A percentile compares a stretch with the other conserved stretches of the same genome.
phyloP scores from a whole-genome alignment of 1,284 basidiomycete species.

The Ceratobasidium sp. region DNA sequence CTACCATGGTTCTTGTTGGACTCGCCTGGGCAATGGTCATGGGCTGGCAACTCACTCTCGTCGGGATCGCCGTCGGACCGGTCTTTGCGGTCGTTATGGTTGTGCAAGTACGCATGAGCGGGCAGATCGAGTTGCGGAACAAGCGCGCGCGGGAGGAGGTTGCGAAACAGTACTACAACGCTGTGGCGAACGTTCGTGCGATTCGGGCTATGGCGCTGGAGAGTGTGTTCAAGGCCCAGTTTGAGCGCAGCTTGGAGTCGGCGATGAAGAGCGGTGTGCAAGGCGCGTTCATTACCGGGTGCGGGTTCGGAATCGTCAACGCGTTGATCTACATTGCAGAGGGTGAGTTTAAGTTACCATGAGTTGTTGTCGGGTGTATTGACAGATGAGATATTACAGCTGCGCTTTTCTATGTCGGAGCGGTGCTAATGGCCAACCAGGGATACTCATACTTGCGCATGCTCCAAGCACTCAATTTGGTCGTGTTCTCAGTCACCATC shows the following conservation, averaged over 20 bases:
- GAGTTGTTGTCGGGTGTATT: conserved; percentile 5
- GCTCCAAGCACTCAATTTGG: conserved; percentile 90
- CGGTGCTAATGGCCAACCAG: conserved; percentile 83
- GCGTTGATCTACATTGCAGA: conserved; percentile 90
- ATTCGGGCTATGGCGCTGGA: conserved; percentile 95
- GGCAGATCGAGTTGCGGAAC: conserved; percentile 81
- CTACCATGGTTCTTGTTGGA: conserved; percentile 85
- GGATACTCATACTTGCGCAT: conserved; percentile 88
- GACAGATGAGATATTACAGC: conserved; percentile 61
- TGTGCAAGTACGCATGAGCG: conserved; percentile 77
- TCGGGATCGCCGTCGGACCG: conserved; percentile 88
- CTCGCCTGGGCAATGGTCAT: conserved; percentile 88
- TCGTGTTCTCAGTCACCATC: conserved; percentile 94
- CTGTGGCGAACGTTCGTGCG: conserved; percentile 87
- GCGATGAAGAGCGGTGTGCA: conserved; percentile 79
- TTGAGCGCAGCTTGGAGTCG: conserved; percentile 70
- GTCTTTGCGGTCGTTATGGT: conserved; percentile 83
- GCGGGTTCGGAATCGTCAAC: conserved; percentile 84
- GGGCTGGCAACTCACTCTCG: conserved; percentile 95
- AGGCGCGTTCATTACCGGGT: conserved; percentile 86
- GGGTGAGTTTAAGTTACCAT: conserved; percentile 55
- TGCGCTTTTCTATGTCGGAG: conserved; percentile 90
- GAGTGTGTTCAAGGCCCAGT: conserved; percentile 76
- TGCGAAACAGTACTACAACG: conserved; percentile 88
- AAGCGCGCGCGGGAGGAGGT: conserved; percentile 89